A percentile compares a stretch with the other conserved stretches of the same genome.
phyloP scores from a whole-genome alignment of 2,329 filamentous ascomycete species.

The Rutstroemia sp. region DNA sequence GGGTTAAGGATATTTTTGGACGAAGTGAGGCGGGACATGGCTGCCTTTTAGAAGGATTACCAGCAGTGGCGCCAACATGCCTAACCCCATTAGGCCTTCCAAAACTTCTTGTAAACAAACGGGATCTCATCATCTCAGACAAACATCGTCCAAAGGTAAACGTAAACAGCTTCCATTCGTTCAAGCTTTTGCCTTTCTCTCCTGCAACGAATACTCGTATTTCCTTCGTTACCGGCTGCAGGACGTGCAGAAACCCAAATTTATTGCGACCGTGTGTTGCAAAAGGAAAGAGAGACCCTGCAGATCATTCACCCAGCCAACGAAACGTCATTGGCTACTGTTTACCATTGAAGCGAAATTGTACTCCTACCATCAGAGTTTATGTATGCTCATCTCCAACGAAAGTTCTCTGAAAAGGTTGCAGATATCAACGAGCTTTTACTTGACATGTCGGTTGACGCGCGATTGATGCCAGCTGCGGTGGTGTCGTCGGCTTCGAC shows the following conservation, averaged over 20 bases:
- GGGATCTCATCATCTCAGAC: neutral
- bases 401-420: conserved; percentile 21
- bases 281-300: too few species aligned
- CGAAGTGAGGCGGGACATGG: neutral
- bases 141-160: neutral
- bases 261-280: neutral
- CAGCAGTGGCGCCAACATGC: neutral
- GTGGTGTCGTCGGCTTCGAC: conserved; percentile 64
- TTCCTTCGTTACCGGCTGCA: too few species aligned
- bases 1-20: neutral
- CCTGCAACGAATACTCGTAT: neutral
- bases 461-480: conserved; percentile 38
- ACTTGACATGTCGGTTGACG: conserved; percentile 35
- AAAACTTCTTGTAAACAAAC: neutral
- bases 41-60: neutral
- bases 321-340: neutral
- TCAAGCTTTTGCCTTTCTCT: neutral
- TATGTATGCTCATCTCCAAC: conserved; percentile 26
- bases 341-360: too few species aligned
- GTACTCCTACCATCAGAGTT: neutral
- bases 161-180: neutral
- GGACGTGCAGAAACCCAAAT: neutral
- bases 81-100: neutral
- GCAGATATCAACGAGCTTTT: conserved; percentile 27
- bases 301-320: neutral